Evolutionary conservation across 768 basidiomycete genomes (phyloP).

Genomic region (Leccinum imitatum): DNA sequence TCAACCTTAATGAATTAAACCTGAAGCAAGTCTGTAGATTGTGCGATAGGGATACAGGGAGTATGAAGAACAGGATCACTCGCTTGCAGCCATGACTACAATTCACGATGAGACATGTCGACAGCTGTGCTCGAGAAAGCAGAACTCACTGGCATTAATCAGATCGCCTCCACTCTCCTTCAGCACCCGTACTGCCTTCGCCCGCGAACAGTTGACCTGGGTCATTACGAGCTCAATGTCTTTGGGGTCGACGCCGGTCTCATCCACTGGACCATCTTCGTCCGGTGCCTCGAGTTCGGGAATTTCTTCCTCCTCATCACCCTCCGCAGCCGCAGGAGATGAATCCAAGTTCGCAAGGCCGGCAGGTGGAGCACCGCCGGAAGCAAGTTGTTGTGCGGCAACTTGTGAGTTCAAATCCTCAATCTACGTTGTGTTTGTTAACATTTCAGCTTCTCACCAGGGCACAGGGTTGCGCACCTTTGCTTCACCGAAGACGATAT

Average conservation of each 20-base stretch:
- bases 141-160: conserved; percentile 90
- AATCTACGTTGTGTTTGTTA: conserved; percentile 45
- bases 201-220: conserved; percentile 85
- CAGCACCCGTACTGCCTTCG: conserved; percentile 87
- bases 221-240: conserved; percentile 94
- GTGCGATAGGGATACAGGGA: conserved; percentile 31
- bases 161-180: conserved; percentile 92
- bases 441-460: background rate
- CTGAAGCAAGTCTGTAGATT: conserved; percentile 22
- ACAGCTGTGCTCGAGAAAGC: background rate
- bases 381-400: conserved; percentile 76
- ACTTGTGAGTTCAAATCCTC: conserved; percentile 87
- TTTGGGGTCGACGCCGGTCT: conserved; percentile 87
- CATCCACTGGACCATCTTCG: conserved; percentile 80
- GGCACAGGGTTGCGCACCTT: conserved; percentile 51
- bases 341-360: conserved; percentile 49
- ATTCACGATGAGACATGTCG: conserved; percentile 14
- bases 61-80: conserved; percentile 49
- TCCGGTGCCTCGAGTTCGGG: conserved; percentile 83
- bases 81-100: conserved; percentile 90
- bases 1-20: conserved; percentile 1
- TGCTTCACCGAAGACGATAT: conserved; percentile 99
- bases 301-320: conserved; percentile 73
- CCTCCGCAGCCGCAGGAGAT: conserved; percentile 47
- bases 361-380: conserved; percentile 43